A percentile compares a stretch with the other conserved stretches of the same genome.
Conservation (phyloP, 179 eudicot species). For the Silene coronaria region DNA sequence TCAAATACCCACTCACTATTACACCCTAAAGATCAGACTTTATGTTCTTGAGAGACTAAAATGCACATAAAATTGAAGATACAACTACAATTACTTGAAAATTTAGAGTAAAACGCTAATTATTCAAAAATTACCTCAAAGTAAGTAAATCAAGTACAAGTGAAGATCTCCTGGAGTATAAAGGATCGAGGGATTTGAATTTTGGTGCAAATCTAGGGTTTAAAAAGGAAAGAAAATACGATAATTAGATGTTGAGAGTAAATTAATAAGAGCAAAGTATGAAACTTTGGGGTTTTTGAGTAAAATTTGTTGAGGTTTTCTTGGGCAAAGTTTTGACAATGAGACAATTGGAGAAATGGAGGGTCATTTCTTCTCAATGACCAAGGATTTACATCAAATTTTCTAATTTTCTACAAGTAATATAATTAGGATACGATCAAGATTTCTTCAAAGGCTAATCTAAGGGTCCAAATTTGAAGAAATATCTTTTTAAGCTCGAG, state of each 20-base stretch:
- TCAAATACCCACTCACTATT: neutral
- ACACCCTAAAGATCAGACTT: slow-evolving; percentile 8
- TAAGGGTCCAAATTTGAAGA: no score
- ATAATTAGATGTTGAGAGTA: neutral
- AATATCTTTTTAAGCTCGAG: no score
- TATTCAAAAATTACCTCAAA: neutral
- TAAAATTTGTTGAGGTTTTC: neutral
- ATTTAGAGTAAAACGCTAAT: neutral
- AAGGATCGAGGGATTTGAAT: neutral
- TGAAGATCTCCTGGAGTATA: neutral
- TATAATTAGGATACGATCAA: no score
- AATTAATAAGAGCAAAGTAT: neutral
- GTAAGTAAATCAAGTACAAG: neutral
- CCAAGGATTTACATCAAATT: no score
- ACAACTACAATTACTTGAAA: neutral
- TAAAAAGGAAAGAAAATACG: slow-evolving; percentile 1
- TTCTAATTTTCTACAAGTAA: no score
- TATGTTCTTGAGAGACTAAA: neutral
- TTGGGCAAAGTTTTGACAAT: neutral
- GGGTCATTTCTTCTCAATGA: no score
- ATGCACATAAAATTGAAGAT: neutral
- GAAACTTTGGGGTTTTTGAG: neutral
- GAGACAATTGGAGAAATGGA: no score
- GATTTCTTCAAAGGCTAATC: no score
- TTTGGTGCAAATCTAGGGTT: slow-evolving; percentile 23